Evolutionary conservation across 2,329 filamentous ascomycete species (phyloP).

Genomic region (Salinomyces thailandicus): DNA sequence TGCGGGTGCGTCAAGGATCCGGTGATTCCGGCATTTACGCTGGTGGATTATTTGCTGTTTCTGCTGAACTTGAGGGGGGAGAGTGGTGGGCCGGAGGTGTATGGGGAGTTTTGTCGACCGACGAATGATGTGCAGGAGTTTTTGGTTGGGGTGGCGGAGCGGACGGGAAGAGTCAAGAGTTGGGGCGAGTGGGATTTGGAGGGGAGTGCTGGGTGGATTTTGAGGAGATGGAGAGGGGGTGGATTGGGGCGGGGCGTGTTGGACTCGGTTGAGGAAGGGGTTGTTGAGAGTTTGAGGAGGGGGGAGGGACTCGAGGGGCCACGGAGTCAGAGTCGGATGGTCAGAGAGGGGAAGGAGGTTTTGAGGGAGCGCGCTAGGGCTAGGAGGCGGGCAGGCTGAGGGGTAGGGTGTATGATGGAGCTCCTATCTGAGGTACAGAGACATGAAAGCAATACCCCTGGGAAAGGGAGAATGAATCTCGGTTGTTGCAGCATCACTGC

Average conservation of each 20-base stretch:
- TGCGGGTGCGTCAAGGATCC: constrained; percentile 86
- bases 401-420: not conserved
- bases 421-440: too few species aligned
- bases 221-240: constrained; percentile 73
- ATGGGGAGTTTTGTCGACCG: constrained; percentile 53
- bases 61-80: constrained; percentile 69
- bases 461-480: too few species aligned
- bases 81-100: constrained; percentile 46
- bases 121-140: constrained; percentile 77
- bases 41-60: constrained; percentile 86
- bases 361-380: constrained; percentile 4
- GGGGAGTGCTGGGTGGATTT: constrained; percentile 64
- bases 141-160: constrained; percentile 57
- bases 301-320: constrained; percentile 32
- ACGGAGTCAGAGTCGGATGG: constrained; percentile 58
- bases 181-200: constrained; percentile 62
- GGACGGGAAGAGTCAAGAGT: constrained; percentile 64
- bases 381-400: constrained; percentile 2
- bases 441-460: too few species aligned
- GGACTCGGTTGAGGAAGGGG: constrained; percentile 59
- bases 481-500: too few species aligned
- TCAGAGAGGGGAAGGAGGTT: constrained; percentile 54
- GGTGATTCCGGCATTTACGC: constrained; percentile 62
- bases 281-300: constrained; percentile 43
- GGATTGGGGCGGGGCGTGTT: constrained; percentile 66